A percentile compares a stretch with the other conserved stretches of the same genome.
Conservation (phyloP, 208 protist genomes). For the Leishmania mexicana region DNA sequence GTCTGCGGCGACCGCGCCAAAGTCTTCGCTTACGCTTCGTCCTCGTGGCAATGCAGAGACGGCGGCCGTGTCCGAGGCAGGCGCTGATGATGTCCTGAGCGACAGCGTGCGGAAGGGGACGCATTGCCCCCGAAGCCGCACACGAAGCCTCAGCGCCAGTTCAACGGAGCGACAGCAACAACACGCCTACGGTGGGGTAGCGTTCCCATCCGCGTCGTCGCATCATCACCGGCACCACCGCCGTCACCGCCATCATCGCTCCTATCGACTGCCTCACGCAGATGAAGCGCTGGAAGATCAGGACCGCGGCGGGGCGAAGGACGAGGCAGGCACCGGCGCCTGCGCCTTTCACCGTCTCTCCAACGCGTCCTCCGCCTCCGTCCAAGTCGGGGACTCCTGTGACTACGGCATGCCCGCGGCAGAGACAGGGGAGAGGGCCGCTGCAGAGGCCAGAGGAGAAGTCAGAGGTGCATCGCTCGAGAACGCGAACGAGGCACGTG, state of each 20-base stretch:
- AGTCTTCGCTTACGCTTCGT: neutral
- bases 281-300: neutral
- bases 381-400: neutral
- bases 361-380: neutral
- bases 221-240: neutral
- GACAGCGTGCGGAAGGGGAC: too few species aligned
- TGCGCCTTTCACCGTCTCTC: neutral
- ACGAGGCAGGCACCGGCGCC: neutral
- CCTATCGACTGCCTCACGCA: neutral
- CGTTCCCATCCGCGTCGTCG: neutral
- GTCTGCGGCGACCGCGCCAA: slow-evolving; percentile 2
- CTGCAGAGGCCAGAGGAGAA: too few species aligned
- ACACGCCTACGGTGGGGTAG: neutral
- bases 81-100: neutral
- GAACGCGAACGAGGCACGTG: neutral
- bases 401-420: neutral
- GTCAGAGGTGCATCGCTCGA: too few species aligned
- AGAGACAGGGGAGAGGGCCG: neutral
- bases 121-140: neutral
- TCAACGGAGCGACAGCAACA: neutral
- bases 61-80: neutral
- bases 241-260: neutral
- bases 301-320: neutral
- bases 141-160: neutral
- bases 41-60: neutral